These are phyloP conservation scores for Mycogone perniciosa DNA, from an alignment of 2,329 filamentous ascomycete genomes.

Conservation along the genomic window DNA sequence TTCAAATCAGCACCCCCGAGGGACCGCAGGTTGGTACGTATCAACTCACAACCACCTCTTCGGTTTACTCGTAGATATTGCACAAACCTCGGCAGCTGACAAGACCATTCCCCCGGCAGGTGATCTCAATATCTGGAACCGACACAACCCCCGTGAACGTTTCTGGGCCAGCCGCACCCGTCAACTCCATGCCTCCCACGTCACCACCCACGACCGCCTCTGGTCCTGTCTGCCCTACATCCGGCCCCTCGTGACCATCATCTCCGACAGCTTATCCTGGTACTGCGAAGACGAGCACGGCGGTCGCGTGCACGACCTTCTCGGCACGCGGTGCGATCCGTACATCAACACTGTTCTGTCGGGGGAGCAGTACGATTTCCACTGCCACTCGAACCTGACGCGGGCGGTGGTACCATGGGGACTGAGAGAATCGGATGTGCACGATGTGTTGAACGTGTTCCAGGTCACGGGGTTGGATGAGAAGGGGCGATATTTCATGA, in stretches of 20 bases:
- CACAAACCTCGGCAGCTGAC: neutral
- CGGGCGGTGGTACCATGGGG: conserved; percentile 65
- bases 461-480: conserved; percentile 74
- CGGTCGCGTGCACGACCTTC: conserved; percentile 66
- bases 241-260: conserved; percentile 66
- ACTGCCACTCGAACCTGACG: conserved; percentile 77
- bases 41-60: neutral
- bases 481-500: conserved; percentile 71
- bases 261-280: conserved; percentile 57
- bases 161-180: conserved; percentile 78
- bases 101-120: conserved; percentile 32
- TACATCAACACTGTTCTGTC: conserved; percentile 72
- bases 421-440: conserved; percentile 65
- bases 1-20: conserved; percentile 67
- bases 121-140: conserved; percentile 78
- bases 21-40: conserved; percentile 64
- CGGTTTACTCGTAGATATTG: neutral
- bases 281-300: conserved; percentile 58
- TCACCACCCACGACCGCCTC: conserved; percentile 63
- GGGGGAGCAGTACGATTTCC: conserved; percentile 67
- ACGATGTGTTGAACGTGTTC: conserved; percentile 82
- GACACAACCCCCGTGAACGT: conserved; percentile 66
- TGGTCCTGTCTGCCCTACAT: conserved; percentile 76
- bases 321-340: conserved; percentile 78
- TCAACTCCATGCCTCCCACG: conserved; percentile 71